Evolutionary conservation across 108 stramenopile genomes (phyloP).

Genomic region (Conticribra weissflogii): DNA sequence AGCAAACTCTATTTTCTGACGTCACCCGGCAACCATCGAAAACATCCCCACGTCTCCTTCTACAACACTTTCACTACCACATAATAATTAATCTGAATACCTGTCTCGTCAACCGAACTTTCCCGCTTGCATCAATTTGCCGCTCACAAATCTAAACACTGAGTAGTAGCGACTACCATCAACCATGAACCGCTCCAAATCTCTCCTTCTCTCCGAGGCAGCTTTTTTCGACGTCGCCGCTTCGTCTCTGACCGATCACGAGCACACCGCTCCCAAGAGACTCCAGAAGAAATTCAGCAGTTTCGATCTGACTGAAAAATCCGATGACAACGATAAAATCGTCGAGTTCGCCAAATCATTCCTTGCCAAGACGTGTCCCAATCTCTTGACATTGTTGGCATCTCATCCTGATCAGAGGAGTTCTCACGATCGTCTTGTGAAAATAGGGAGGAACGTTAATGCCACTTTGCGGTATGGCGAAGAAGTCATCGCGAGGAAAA

Average conservation of each 20-base stretch:
- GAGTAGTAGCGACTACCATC: neutral
- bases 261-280: conserved; percentile 2
- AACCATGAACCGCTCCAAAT: conserved; percentile 7
- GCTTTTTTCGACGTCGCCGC: conserved; percentile 32
- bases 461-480: conserved; percentile 45
- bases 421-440: conserved; percentile 65
- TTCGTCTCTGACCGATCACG: conserved; percentile 17
- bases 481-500: conserved; percentile 13
- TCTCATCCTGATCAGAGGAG: conserved; percentile 36
- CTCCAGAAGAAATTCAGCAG: conserved; percentile 4
- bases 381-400: conserved; percentile 29
- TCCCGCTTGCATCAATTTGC: too few relatives aligned
- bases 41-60: too few relatives aligned
- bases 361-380: conserved; percentile 43
- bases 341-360: conserved; percentile 57
- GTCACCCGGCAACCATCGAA: too few relatives aligned
- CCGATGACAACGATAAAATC: conserved; percentile 30
- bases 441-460: conserved; percentile 65
- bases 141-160: too few relatives aligned
- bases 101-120: too few relatives aligned
- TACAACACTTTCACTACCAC: too few relatives aligned
- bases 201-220: conserved; percentile 27
- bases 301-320: conserved; percentile 28
- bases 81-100: too few relatives aligned
- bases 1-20: too few relatives aligned